These are phyloP conservation scores for Cladophialophora immunda DNA, from an alignment of 2,329 filamentous ascomycete species.

Conservation along the genomic window DNA sequence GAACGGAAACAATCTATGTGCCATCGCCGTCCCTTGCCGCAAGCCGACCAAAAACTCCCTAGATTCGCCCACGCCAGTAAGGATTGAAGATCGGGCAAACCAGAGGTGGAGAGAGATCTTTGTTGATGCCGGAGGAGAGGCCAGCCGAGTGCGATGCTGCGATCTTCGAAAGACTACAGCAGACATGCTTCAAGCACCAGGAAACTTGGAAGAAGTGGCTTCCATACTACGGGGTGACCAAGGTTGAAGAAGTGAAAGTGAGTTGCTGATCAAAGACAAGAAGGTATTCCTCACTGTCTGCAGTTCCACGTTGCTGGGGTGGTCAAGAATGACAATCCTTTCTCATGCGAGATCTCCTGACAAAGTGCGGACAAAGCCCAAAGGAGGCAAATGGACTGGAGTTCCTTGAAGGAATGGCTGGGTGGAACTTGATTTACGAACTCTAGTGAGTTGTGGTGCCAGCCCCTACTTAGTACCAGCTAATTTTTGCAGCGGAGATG, in stretches of 20 bases:
- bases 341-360: constrained; percentile 9
- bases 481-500: not conserved
- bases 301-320: constrained; percentile 10
- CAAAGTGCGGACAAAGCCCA: constrained; percentile 4
- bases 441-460: not conserved
- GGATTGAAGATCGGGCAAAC: not conserved
- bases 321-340: not conserved
- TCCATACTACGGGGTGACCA: constrained; percentile 11
- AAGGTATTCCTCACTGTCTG: not conserved
- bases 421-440: not conserved
- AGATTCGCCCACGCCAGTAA: too few species aligned
- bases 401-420: constrained; percentile 9
- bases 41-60: not conserved
- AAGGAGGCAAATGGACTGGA: constrained; percentile 2
- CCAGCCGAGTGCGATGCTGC: constrained; percentile 1
- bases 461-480: too few species aligned
- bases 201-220: constrained; percentile 16
- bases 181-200: constrained; percentile 2
- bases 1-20: constrained; percentile 1
- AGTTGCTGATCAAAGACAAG: not conserved
- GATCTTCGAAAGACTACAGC: not conserved
- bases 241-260: constrained; percentile 14
- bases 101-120: too few species aligned
- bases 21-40: constrained; percentile 6
- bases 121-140: constrained; percentile 3